Conservation (phyloP, 1,284 basidiomycete genomes). For the Malassezia arunalokei region DNA sequence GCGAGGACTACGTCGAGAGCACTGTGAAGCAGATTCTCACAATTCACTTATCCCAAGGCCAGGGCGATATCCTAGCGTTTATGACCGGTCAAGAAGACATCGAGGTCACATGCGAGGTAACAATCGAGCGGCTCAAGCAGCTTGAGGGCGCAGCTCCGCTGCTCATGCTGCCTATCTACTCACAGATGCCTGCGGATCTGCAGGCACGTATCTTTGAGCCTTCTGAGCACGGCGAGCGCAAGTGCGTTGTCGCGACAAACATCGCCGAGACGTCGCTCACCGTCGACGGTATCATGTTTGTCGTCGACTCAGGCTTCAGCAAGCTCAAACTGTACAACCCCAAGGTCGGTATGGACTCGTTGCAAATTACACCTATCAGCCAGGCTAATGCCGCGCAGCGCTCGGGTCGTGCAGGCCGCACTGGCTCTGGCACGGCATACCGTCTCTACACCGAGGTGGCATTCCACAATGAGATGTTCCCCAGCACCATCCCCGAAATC, state of each 20-base stretch:
- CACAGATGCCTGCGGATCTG: slow-evolving; percentile 96
- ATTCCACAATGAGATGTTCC: slow-evolving; percentile 85
- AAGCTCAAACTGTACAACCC: slow-evolving; percentile 99
- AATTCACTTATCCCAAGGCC: slow-evolving; percentile 85
- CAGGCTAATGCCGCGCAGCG: slow-evolving; percentile 95
- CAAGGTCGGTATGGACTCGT: slow-evolving; percentile 95
- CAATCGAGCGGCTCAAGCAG: slow-evolving; percentile 71
- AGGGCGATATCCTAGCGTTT: slow-evolving; percentile 91
- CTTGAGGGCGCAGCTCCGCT: slow-evolving; percentile 76
- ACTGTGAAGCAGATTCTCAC: slow-evolving; percentile 94
- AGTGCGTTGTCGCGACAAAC: slow-evolving; percentile 96
- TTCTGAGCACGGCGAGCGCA: slow-evolving; percentile 81
- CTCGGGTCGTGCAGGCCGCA: slow-evolving; percentile 87
- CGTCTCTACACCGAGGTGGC: slow-evolving; percentile 94
- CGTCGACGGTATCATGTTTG: slow-evolving; percentile 95
- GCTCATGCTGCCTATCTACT: slow-evolving; percentile 89
- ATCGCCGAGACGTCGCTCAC: slow-evolving; percentile 89
- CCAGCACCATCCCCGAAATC: slow-evolving; percentile 94
- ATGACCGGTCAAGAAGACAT: slow-evolving; percentile 99
- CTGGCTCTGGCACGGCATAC: slow-evolving; percentile 75
- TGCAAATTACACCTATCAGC: slow-evolving; percentile 89
- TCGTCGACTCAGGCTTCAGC: slow-evolving; percentile 89
- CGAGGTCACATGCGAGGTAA: slow-evolving; percentile 50
- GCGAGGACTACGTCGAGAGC: slow-evolving; percentile 95
- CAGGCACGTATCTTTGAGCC: slow-evolving; percentile 97